Evolutionary conservation across 192 early-diverging fungal genomes (phyloP).

Genomic region (Borealophlyctis nickersoniae): DNA sequence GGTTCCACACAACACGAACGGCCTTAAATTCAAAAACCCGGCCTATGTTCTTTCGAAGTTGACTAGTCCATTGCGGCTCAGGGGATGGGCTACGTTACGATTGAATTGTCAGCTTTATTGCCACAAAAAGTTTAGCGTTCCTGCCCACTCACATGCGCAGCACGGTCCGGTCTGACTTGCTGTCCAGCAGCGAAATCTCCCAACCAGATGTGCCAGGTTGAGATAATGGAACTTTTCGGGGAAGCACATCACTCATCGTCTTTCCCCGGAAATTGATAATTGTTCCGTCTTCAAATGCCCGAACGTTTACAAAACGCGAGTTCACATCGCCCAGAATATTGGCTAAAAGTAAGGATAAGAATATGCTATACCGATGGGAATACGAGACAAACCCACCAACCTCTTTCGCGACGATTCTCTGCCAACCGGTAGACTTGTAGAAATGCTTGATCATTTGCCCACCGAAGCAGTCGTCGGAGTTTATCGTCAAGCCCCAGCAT

Average conservation of each 20-base stretch:
- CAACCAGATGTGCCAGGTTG: not conserved
- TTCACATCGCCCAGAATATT: no score
- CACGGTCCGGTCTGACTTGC: not conserved
- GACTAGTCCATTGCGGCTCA: not conserved
- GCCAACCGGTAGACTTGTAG: no score
- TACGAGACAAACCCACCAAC: no score
- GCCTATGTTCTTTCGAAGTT: not conserved
- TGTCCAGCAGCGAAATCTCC: not conserved
- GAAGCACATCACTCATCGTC: not conserved
- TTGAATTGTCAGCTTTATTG: not conserved
- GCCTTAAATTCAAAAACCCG: not conserved
- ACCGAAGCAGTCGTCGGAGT: no score
- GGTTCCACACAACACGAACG: not conserved
- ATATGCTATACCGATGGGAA: no score
- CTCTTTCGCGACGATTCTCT: no score
- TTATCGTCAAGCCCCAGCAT: no score
- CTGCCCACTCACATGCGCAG: not conserved
- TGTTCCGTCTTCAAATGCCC: not conserved
- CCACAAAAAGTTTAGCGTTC: no score
- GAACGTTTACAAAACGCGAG: not conserved
- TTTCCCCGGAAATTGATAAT: not conserved
- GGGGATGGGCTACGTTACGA: not conserved
- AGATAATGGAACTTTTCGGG: not conserved
- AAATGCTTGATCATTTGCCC: no score
- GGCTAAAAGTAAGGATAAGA: no score